Evolutionary conservation across 495 filamentous ascomycete species (phyloP).

Genomic region (Hyaloscypha variabilis): DNA sequence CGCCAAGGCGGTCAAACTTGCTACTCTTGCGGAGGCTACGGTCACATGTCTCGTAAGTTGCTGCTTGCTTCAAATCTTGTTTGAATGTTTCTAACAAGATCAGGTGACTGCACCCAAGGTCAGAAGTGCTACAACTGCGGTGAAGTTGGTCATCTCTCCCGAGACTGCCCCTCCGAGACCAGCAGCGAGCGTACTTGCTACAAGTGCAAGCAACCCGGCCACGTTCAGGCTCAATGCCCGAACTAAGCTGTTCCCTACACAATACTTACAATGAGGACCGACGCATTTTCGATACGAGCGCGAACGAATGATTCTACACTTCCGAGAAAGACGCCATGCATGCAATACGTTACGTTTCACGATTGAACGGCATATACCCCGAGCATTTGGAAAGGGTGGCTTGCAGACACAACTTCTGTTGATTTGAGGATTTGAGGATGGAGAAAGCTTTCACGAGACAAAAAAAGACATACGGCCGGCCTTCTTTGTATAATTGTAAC

Average conservation of each 20-base stretch:
- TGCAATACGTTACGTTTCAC: conserved; percentile 17
- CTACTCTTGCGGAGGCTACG: conserved; percentile 96
- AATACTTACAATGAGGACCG: conserved; percentile 28
- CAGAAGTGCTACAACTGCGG: conserved; percentile 99
- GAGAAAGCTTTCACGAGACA: not conserved
- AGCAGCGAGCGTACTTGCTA: conserved; percentile 95
- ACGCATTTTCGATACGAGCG: conserved; percentile 15
- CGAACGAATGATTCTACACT: conserved; percentile 24
- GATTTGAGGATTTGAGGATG: conserved; percentile 33
- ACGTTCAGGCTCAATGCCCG: conserved; percentile 84
- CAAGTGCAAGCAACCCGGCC: conserved; percentile 97
- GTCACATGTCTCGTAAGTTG: conserved; percentile 83
- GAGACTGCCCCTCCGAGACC: conserved; percentile 92
- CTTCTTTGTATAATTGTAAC: conserved; percentile 28
- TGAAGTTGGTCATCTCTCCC: conserved; percentile 89
- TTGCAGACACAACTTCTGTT: conserved; percentile 28
- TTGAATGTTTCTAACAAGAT: conserved; percentile 5
- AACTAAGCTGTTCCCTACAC: conserved; percentile 19
- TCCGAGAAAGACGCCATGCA: conserved; percentile 16
- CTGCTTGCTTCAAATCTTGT: not conserved
- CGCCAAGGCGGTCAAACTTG: conserved; percentile 55
- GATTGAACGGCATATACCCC: conserved; percentile 27
- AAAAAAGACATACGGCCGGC: conserved; percentile 16
- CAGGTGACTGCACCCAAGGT: conserved; percentile 93
- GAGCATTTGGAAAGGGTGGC: conserved; percentile 35